Evolutionary conservation across 1,284 basidiomycete species (phyloP).

Genomic region (Sanghuangporus baumii): DNA sequence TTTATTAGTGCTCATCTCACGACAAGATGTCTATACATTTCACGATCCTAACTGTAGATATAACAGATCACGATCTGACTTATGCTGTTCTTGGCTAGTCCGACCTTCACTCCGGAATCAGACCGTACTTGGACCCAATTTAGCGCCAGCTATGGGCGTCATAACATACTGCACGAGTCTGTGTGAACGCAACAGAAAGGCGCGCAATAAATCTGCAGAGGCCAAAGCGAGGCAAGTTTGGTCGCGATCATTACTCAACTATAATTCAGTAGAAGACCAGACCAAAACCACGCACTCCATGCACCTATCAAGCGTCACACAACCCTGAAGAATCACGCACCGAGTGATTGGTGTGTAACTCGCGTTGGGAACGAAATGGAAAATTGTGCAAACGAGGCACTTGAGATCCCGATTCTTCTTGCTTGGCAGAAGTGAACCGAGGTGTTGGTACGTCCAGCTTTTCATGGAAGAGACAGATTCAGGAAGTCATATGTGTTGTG

Average conservation of each 20-base stretch:
- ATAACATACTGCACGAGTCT: neutral
- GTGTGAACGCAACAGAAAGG: neutral
- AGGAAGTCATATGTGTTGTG: neutral
- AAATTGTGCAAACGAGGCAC: neutral
- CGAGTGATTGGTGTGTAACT: neutral
- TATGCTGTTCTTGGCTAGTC: neutral
- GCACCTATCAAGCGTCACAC: neutral
- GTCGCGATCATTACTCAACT: neutral
- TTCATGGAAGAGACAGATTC: neutral
- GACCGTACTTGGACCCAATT: neutral
- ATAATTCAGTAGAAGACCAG: neutral
- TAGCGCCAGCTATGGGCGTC: neutral
- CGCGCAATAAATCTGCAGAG: neutral
- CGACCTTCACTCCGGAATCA: neutral
- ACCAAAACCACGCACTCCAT: neutral
- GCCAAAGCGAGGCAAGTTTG: neutral
- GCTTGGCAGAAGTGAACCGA: neutral
- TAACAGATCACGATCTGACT: neutral
- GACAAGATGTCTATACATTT: neutral
- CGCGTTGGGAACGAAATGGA: neutral
- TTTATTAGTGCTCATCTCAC: neutral
- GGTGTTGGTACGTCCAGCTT: neutral
- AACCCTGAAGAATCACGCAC: neutral
- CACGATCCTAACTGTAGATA: neutral
- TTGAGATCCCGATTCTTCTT: neutral